A percentile compares a stretch with the other conserved stretches of the same genome.
Evolutionary conservation across 2,329 filamentous ascomycete species (phyloP).

Genomic region (Penicillium italicum): DNA sequence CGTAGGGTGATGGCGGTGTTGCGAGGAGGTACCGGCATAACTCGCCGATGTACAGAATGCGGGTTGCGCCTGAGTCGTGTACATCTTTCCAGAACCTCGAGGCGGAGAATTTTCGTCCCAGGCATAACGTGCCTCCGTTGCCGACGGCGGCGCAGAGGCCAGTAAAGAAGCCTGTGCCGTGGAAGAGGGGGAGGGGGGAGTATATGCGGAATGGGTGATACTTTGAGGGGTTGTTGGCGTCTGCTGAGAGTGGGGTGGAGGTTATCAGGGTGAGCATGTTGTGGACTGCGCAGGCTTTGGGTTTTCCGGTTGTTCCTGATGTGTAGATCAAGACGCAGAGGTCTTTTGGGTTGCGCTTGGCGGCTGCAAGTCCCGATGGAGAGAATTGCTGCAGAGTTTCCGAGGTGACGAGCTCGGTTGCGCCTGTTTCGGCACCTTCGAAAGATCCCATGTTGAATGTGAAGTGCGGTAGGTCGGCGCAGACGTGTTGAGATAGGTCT

Average conservation of each 20-base stretch:
- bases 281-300: conserved; percentile 45
- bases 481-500: conserved; percentile 40
- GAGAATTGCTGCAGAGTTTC: conserved; percentile 28
- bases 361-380: conserved; percentile 21
- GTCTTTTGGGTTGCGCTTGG: conserved; percentile 37
- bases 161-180: conserved; percentile 48
- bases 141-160: conserved; percentile 43
- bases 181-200: conserved; percentile 48
- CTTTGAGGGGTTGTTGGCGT: conserved; percentile 37
- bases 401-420: conserved; percentile 26
- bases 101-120: conserved; percentile 47
- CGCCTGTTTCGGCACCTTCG: conserved; percentile 19
- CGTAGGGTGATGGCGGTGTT: conserved; percentile 44
- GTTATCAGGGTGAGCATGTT: conserved; percentile 40
- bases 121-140: conserved; percentile 42
- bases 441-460: conserved; percentile 42
- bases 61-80: conserved; percentile 41
- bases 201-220: conserved; percentile 48
- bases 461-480: conserved; percentile 34
- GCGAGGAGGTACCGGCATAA: conserved; percentile 49
- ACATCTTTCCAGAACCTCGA: conserved; percentile 48
- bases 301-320: conserved; percentile 48
- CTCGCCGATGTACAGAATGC: conserved; percentile 49
- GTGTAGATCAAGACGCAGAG: conserved; percentile 46
- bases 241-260: conserved; percentile 36